Evolutionary conservation across 495 filamentous ascomycete species (phyloP).

Genomic region (Arthonia radiata): DNA sequence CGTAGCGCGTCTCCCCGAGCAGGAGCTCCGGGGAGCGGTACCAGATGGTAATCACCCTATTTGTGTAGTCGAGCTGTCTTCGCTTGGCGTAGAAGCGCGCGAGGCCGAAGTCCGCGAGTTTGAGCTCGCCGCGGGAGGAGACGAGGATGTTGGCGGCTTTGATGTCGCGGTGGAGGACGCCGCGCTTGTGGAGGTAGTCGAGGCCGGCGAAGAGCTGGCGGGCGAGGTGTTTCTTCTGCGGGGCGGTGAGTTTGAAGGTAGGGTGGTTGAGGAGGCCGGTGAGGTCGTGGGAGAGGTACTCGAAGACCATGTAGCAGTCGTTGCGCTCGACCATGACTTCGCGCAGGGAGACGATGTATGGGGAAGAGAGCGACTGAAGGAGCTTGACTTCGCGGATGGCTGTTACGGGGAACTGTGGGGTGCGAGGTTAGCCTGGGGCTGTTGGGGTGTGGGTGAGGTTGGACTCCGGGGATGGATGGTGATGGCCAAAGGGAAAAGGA

Average conservation of each 20-base stretch:
- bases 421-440: too few relatives aligned
- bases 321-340: conserved; percentile 98
- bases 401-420: conserved; percentile 61
- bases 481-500: too few relatives aligned
- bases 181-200: conserved; percentile 78
- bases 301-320: conserved; percentile 99
- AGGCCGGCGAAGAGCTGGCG: conserved; percentile 87
- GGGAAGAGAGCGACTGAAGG: conserved; percentile 75
- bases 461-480: too few relatives aligned
- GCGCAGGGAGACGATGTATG: conserved; percentile 64
- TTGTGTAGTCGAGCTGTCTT: conserved; percentile 86
- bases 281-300: conserved; percentile 89
- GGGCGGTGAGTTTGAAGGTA: conserved; percentile 58
- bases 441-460: too few relatives aligned
- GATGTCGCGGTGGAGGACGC: conserved; percentile 77
- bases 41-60: conserved; percentile 96
- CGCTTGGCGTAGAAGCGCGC: conserved; percentile 94
- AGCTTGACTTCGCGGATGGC: conserved; percentile 93
- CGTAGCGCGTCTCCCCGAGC: conserved; percentile 82
- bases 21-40: conserved; percentile 85
- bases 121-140: conserved; percentile 65
- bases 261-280: conserved; percentile 83
- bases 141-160: conserved; percentile 79
- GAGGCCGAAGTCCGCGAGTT: conserved; percentile 88
- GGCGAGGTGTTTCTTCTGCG: conserved; percentile 83